A percentile compares a stretch with the other conserved stretches of the same genome.
Conservation (phyloP, 495 filamentous ascomycete species). For the Sordaria brevicollis region DNA sequence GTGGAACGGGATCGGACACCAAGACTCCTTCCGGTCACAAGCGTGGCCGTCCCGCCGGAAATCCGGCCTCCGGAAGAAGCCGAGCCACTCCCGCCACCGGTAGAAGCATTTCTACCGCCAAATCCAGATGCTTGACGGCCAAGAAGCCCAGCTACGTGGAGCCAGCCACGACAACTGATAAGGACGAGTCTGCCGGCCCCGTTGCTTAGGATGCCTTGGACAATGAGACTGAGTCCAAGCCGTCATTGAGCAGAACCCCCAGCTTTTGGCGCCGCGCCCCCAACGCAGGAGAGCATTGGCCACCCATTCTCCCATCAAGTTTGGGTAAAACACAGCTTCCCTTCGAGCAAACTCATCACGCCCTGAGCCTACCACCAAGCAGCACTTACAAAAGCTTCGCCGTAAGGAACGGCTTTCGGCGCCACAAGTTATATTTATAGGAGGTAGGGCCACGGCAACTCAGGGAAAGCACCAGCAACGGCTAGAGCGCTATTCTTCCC, state of each 20-base stretch:
- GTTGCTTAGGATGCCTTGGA: slow-evolving; percentile 12
- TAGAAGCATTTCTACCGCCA: slow-evolving; percentile 2
- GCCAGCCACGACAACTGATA: slow-evolving; percentile 1
- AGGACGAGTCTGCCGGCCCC: background rate
- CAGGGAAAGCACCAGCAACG: no score
- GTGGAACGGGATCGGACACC: background rate
- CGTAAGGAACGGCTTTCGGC: no score
- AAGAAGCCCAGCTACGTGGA: slow-evolving; percentile 6
- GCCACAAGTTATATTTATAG: no score
- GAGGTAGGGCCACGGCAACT: no score
- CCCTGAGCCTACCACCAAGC: no score
- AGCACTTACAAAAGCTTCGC: no score
- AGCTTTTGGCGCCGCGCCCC: background rate
- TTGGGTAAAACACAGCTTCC: no score
- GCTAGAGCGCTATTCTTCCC: no score
- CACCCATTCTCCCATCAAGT: no score
- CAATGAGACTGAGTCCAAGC: slow-evolving; percentile 15
- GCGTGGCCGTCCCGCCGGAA: background rate
- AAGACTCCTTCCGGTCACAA: background rate
- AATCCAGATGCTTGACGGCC: slow-evolving; percentile 5
- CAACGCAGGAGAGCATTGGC: no score
- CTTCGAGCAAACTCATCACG: no score
- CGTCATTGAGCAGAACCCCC: background rate
- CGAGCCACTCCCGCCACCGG: background rate
- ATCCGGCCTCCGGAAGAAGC: background rate